A percentile compares a stretch with the other conserved stretches of the same genome.
phyloP scores from a whole-genome alignment of 2,329 filamentous ascomycete species.

The Rhexocercosporidium sp. region DNA sequence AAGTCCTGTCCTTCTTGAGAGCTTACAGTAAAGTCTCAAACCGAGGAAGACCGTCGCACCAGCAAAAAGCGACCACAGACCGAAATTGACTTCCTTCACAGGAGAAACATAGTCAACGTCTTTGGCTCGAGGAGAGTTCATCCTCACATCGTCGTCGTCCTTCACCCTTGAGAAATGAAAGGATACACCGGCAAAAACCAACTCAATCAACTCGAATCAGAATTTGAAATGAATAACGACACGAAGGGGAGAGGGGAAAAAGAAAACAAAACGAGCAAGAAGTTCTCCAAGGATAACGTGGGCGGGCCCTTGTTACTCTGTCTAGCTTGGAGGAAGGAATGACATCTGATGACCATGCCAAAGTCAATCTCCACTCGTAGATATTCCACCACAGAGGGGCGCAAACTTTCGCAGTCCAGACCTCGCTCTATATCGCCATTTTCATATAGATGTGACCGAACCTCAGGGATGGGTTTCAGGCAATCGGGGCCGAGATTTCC shows the following conservation, averaged over 20 bases:
- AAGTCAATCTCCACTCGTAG: neutral
- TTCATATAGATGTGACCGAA: neutral
- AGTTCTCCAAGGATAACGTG: neutral
- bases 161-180: neutral
- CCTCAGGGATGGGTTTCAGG: slow-evolving; percentile 10
- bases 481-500: neutral
- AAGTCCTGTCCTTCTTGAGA: slow-evolving; percentile 23
- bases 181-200: neutral
- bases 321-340: neutral
- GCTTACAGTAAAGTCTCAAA: slow-evolving; percentile 29
- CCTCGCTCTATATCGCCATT: neutral
- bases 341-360: neutral
- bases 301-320: neutral
- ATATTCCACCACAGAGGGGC: slow-evolving; percentile 7
- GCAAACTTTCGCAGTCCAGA: neutral
- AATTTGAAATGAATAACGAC: neutral
- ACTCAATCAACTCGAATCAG: neutral
- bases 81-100: slow-evolving; percentile 26
- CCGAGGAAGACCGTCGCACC: slow-evolving; percentile 29
- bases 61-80: slow-evolving; percentile 30
- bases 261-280: neutral
- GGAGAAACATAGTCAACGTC: slow-evolving; percentile 26
- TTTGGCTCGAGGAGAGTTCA: slow-evolving; percentile 23
- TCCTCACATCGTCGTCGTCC: slow-evolving; percentile 17
- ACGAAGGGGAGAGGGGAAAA: neutral